Conservation (phyloP, 208 protist species). For the Acanthamoeba quina region DNA sequence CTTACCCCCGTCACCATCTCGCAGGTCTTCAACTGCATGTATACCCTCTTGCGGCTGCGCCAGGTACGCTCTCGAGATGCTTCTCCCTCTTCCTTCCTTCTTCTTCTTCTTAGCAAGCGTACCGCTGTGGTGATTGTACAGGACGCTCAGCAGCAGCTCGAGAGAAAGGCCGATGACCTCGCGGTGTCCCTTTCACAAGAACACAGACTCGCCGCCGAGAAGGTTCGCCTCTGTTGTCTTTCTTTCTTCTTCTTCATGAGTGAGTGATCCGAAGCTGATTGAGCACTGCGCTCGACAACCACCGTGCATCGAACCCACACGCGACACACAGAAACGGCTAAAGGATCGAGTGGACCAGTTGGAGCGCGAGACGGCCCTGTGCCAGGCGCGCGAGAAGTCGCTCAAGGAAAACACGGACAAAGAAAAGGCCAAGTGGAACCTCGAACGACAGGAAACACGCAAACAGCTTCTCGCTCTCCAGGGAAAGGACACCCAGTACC, state of each 20-base stretch:
- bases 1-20: constrained; percentile 17
- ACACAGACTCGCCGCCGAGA: constrained; percentile 35
- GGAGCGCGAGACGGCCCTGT: constrained; percentile 4
- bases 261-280: neutral
- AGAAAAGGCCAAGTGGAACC: constrained; percentile 45
- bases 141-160: constrained; percentile 22
- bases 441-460: constrained; percentile 46
- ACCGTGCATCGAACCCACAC: neutral
- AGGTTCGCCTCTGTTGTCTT: neutral
- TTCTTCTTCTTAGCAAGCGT: neutral
- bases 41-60: constrained; percentile 32
- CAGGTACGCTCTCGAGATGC: neutral
- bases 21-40: constrained; percentile 53
- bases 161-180: constrained; percentile 31
- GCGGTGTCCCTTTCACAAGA: constrained; percentile 6
- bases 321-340: neutral
- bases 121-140: neutral
- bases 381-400: constrained; percentile 31
- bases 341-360: constrained; percentile 37
- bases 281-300: too few species aligned
- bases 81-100: neutral
- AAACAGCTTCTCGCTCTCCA: constrained; percentile 37
- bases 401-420: constrained; percentile 22
- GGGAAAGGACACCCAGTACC: constrained; percentile 26
- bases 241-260: neutral